Percentiles rank a stretch among this genome's conserved stretches.
Conservation (phyloP, 2,329 filamentous ascomycete genomes). For the Peltaster fructicola region DNA sequence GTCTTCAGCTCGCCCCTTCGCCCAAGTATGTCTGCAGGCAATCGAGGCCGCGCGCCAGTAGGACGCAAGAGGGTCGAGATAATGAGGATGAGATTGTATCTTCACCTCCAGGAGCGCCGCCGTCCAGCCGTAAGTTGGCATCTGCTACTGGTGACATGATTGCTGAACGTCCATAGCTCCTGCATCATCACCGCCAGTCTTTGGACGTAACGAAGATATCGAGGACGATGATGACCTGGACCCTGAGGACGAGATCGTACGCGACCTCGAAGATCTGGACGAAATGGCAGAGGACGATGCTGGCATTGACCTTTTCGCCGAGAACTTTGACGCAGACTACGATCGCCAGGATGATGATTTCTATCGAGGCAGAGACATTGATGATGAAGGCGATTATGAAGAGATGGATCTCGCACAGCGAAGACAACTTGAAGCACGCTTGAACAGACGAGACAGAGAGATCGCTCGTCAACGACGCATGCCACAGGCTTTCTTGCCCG, state of each 20-base stretch:
- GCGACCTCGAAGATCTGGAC: slow-evolving; percentile 48
- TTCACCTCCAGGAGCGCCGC: slow-evolving; percentile 40
- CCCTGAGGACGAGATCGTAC: slow-evolving; percentile 48
- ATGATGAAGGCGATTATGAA: slow-evolving; percentile 61
- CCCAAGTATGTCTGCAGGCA: slow-evolving; percentile 65
- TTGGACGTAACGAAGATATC: slow-evolving; percentile 45
- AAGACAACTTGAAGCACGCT: slow-evolving; percentile 52
- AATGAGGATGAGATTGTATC: too few species aligned
- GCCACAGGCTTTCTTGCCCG: slow-evolving; percentile 56
- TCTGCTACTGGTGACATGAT: not conserved
- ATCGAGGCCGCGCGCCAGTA: slow-evolving; percentile 45
- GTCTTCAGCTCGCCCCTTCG: slow-evolving; percentile 75
- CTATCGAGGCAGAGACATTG: slow-evolving; percentile 56
- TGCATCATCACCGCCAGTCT: slow-evolving; percentile 44
- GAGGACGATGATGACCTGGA: slow-evolving; percentile 54
- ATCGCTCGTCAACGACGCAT: slow-evolving; percentile 48
- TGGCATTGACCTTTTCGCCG: slow-evolving; percentile 54
- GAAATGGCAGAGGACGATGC: slow-evolving; percentile 53
- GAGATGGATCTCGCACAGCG: slow-evolving; percentile 49
- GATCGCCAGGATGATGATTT: slow-evolving; percentile 32
- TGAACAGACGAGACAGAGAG: slow-evolving; percentile 58
- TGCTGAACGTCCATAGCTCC: slow-evolving; percentile 23
- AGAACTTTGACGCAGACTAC: slow-evolving; percentile 49
- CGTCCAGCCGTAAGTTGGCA: slow-evolving; percentile 43
- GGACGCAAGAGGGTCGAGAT: slow-evolving; percentile 49